Percentiles rank a stretch among this genome's conserved stretches.
These are phyloP conservation scores for Candida easanensis DNA, from an alignment of 805 yeast genomes.

Conservation along the genomic window DNA sequence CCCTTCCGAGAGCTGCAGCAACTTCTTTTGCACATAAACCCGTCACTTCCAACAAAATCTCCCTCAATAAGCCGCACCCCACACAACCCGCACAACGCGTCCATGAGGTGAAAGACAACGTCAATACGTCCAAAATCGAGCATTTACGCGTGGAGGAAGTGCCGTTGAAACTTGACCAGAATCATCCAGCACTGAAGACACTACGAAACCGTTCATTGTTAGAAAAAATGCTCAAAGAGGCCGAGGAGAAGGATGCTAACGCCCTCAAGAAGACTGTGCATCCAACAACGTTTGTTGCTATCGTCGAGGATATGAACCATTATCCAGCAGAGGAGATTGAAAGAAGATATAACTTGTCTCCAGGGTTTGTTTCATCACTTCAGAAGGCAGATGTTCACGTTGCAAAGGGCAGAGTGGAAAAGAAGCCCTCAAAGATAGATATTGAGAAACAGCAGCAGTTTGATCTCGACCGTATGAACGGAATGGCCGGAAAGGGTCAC, in stretches of 20 bases:
- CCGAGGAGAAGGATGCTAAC: not conserved
- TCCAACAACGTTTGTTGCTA: slow-evolving; percentile 20
- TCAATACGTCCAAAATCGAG: not conserved
- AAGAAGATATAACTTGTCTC: slow-evolving; percentile 13
- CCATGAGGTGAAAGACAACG: not conserved
- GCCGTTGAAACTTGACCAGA: slow-evolving; percentile 3
- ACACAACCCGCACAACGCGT: not conserved
- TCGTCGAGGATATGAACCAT: slow-evolving; percentile 20
- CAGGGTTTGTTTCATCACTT: slow-evolving; percentile 1
- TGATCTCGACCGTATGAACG: slow-evolving; percentile 18
- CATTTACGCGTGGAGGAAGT: not conserved
- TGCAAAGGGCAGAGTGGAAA: slow-evolving; percentile 9
- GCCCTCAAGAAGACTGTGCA: slow-evolving; percentile 6
- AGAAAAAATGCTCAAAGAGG: slow-evolving; percentile 13
- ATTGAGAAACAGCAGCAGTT: slow-evolving; percentile 6
- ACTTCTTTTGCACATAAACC: not conserved
- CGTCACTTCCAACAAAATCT: not conserved
- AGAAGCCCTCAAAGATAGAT: slow-evolving; percentile 7
- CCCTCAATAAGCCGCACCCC: not conserved
- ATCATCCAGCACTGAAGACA: slow-evolving; percentile 20
- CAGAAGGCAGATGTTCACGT: slow-evolving; percentile 1
- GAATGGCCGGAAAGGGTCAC: slow-evolving; percentile 12
- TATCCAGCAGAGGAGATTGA: slow-evolving; percentile 14
- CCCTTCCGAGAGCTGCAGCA: not conserved
- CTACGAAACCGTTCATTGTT: slow-evolving; percentile 16